Percentiles rank a stretch among this genome's conserved stretches.
These are phyloP conservation scores for Acanthochlamys bracteata DNA, from an alignment of 106 monocot species.

Conservation along the genomic window DNA sequence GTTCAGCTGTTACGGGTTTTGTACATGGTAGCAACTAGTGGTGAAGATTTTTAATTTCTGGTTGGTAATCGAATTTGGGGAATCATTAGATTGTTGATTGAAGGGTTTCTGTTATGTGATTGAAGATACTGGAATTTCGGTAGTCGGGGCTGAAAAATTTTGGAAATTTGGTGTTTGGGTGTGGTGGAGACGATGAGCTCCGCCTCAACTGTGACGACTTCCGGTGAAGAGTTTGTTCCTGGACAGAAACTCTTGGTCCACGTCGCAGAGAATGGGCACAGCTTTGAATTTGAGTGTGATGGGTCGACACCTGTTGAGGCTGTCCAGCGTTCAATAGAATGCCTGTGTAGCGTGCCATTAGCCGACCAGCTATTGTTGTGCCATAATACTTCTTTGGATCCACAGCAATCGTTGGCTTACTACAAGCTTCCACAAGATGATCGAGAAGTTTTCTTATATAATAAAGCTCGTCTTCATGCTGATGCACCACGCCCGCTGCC, in stretches of 20 bases:
- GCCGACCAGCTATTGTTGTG: conserved; percentile 82
- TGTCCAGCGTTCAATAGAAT: conserved; percentile 56
- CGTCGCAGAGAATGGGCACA: conserved; percentile 78
- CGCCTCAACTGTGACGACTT: conserved; percentile 22
- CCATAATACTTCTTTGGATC: conserved; percentile 52
- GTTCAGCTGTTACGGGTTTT: no score
- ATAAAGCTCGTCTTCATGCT: conserved; percentile 49
- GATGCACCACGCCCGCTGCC: conserved; percentile 50
- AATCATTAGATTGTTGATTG: no score
- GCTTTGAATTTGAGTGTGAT: conserved; percentile 85
- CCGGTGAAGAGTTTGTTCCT: conserved; percentile 42
- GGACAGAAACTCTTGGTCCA: conserved; percentile 73
- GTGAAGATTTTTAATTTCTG: no score
- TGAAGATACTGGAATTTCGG: no score
- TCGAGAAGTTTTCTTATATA: conserved; percentile 75
- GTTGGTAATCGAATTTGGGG: no score
- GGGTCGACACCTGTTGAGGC: conserved; percentile 59
- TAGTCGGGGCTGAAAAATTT: neutral
- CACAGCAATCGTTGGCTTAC: conserved; percentile 43
- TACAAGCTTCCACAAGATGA: conserved; percentile 87
- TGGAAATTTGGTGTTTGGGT: neutral
- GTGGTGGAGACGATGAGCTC: conserved; percentile 41
- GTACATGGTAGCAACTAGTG: no score
- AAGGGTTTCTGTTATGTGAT: no score
- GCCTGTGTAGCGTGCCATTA: conserved; percentile 31